phyloP scores from a whole-genome alignment of 768 basidiomycete genomes.

The Suillus hirtellus region DNA sequence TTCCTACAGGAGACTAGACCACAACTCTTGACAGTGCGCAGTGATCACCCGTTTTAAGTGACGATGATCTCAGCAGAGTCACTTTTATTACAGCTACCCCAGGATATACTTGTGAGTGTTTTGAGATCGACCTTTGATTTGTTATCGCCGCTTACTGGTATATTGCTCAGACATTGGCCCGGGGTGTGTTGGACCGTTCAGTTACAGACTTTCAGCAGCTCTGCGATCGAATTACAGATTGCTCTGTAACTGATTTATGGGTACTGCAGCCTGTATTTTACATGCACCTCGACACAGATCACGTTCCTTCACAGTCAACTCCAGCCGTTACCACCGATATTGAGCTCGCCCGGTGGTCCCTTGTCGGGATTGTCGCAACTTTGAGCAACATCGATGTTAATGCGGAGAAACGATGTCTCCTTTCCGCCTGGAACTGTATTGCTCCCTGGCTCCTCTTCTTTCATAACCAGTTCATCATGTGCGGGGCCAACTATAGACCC shows the following conservation, averaged over 20 bases:
- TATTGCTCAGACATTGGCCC: background rate
- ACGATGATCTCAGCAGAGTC: background rate
- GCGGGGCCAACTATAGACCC: background rate
- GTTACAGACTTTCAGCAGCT: background rate
- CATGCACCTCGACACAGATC: background rate
- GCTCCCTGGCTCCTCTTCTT: conserved; percentile 1
- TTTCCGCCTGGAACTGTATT: background rate
- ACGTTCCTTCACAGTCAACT: conserved; percentile 1
- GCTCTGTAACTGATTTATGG: background rate
- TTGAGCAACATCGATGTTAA: background rate
- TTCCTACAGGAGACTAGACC: background rate
- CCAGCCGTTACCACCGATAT: conserved; percentile 1
- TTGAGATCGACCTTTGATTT: background rate
- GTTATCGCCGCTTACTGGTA: background rate
- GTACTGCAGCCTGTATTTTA: conserved; percentile 1
- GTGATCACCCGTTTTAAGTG: background rate
- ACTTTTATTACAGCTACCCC: background rate
- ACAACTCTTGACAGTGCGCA: background rate
- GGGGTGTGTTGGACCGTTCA: background rate
- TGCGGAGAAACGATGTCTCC: background rate
- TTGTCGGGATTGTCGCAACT: background rate
- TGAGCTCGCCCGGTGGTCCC: conserved; percentile 3
- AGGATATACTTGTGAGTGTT: background rate
- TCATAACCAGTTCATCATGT: conserved; percentile 1
- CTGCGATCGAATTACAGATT: background rate